Percentiles rank a stretch among this genome's conserved stretches.
Conservation (phyloP, 768 basidiomycete genomes). For the Tephrocybe sp. region DNA sequence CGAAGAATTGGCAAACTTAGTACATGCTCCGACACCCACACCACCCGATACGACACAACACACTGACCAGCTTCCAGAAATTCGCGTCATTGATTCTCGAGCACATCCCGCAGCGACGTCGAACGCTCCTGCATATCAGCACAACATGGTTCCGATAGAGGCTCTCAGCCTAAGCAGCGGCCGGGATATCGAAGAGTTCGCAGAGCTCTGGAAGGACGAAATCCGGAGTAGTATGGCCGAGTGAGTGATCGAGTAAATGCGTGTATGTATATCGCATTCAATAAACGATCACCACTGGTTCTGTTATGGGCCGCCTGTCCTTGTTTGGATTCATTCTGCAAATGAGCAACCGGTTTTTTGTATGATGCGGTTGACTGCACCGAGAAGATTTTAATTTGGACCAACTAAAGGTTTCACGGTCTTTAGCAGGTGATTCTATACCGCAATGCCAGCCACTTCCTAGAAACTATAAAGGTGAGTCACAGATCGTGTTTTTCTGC, state of each 20-base stretch:
- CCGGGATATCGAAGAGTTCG: constrained; percentile 70
- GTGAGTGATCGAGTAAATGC: neutral
- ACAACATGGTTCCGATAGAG: constrained; percentile 92
- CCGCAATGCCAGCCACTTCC: neutral
- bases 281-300: no score
- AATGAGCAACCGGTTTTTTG: no score
- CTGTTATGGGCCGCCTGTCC: no score
- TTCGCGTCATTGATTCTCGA: constrained; percentile 73
- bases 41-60: neutral
- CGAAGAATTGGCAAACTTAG: constrained; percentile 59
- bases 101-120: constrained; percentile 66
- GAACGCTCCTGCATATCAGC: constrained; percentile 74
- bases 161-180: constrained; percentile 81
- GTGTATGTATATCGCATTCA: neutral
- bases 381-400: no score
- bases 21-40: constrained; percentile 12
- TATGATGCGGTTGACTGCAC: no score
- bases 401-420: no score
- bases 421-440: no score
- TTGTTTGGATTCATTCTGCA: no score
- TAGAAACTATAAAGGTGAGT: constrained; percentile 5
- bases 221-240: constrained; percentile 34
- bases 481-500: neutral
- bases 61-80: constrained; percentile 30
- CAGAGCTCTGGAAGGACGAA: constrained; percentile 60